Conservation (phyloP, 1,284 basidiomycete species). For the Inonotus hispidus region DNA sequence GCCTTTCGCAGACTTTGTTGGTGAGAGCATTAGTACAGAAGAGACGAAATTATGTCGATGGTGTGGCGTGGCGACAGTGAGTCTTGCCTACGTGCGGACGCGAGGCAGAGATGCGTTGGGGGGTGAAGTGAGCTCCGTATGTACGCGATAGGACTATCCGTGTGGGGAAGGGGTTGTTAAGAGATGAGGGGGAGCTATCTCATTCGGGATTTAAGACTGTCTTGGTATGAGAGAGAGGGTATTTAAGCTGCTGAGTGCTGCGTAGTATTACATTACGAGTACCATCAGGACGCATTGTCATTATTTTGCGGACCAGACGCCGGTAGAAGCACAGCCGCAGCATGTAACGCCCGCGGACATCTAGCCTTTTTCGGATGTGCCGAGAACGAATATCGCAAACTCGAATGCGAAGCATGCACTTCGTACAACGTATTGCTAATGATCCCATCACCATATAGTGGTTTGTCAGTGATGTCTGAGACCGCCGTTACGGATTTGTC, state of each 20-base stretch:
- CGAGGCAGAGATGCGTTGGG: background rate
- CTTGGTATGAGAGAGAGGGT: background rate
- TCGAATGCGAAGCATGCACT: background rate
- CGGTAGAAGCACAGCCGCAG: background rate
- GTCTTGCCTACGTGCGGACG: background rate
- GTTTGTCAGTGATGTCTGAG: no score
- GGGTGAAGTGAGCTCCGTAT: background rate
- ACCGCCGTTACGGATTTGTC: no score
- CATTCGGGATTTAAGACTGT: background rate
- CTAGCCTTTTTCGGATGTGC: background rate
- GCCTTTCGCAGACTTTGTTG: background rate
- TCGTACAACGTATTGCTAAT: background rate
- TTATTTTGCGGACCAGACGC: background rate
- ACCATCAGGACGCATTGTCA: background rate
- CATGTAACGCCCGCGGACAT: background rate
- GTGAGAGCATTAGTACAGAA: background rate
- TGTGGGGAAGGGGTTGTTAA: background rate
- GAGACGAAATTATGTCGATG: background rate
- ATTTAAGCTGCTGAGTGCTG: background rate
- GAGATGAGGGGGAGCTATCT: background rate
- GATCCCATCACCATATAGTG: no score
- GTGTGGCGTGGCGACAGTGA: background rate
- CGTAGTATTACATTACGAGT: background rate
- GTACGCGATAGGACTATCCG: background rate
- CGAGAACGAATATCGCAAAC: slow-evolving; percentile 1